phyloP scores from a whole-genome alignment of 805 yeast species.

The Candida loeiensis region DNA sequence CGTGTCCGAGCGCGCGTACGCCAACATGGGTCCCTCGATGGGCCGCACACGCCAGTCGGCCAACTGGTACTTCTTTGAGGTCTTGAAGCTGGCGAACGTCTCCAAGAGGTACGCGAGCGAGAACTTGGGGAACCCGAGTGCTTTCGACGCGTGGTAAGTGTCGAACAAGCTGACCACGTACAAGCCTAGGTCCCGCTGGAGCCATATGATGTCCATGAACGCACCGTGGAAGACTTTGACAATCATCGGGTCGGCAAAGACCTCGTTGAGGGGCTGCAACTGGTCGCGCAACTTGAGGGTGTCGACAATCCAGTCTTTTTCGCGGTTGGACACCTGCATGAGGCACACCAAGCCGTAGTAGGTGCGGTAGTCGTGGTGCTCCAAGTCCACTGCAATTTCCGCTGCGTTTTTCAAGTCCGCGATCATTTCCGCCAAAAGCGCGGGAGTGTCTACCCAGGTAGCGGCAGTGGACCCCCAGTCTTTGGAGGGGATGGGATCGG shows the following conservation, averaged over 20 bases:
- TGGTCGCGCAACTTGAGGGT: constrained; percentile 77
- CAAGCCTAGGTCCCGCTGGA: constrained; percentile 90
- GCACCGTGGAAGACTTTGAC: constrained; percentile 95
- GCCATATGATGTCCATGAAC: constrained; percentile 93
- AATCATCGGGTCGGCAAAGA: constrained; percentile 78
- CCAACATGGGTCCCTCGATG: constrained; percentile 64
- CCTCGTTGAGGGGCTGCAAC: constrained; percentile 58
- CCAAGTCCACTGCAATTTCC: constrained; percentile 90
- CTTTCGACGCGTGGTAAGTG: constrained; percentile 84
- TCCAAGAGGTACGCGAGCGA: constrained; percentile 84
- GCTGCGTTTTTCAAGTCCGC: constrained; percentile 44
- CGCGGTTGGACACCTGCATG: constrained; percentile 85
- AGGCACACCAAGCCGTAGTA: constrained; percentile 87
- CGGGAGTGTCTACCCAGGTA: constrained; percentile 66
- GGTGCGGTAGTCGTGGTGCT: constrained; percentile 90
- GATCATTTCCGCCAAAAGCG: constrained; percentile 52
- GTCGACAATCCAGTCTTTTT: constrained; percentile 84
- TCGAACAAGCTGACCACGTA: constrained; percentile 89
- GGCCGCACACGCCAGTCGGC: constrained; percentile 98
- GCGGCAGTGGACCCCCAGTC: constrained; percentile 68
- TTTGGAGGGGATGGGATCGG: constrained; percentile 47
- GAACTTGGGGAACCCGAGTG: constrained; percentile 74
- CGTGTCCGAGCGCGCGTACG: constrained; percentile 93
- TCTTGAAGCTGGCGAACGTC: constrained; percentile 72
- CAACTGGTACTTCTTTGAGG: constrained; percentile 90